These are phyloP conservation scores for Spergularia bocconei DNA, from an alignment of 148 eudicot genomes.

Conservation along the genomic window DNA sequence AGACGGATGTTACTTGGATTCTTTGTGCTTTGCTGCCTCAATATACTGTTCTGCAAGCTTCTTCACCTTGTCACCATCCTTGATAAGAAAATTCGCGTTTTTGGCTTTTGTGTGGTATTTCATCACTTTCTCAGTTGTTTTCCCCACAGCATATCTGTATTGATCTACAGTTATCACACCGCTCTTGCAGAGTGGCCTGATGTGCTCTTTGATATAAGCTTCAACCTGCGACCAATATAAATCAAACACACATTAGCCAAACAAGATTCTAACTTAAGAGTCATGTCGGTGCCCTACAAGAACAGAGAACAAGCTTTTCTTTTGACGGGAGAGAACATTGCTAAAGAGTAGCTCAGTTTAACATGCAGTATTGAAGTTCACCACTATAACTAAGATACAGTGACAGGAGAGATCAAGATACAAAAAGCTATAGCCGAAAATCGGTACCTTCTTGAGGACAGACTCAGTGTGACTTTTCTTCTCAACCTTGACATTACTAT, in stretches of 20 bases:
- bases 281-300: neutral
- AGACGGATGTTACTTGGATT: conserved; percentile 15
- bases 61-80: conserved; percentile 40
- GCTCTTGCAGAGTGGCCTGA: conserved; percentile 93
- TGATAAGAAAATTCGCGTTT: conserved; percentile 72
- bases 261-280: neutral
- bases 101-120: conserved; percentile 77
- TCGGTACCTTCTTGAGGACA: conserved; percentile 61
- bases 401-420: neutral
- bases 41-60: conserved; percentile 90
- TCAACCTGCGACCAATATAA: conserved; percentile 49
- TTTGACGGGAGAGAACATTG: neutral
- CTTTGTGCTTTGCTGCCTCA: conserved; percentile 65
- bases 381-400: neutral
- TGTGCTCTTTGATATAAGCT: conserved; percentile 94
- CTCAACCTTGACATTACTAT: conserved; percentile 24
- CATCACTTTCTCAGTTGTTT: conserved; percentile 85
- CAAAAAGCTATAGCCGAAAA: neutral
- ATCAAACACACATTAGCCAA: neutral
- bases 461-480: conserved; percentile 35
- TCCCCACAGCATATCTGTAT: conserved; percentile 75
- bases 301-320: neutral
- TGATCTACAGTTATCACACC: conserved; percentile 81
- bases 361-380: neutral
- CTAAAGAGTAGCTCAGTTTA: neutral